Conservation (phyloP, 139 green algal genomes). For the Chlorella sorokiniana region DNA sequence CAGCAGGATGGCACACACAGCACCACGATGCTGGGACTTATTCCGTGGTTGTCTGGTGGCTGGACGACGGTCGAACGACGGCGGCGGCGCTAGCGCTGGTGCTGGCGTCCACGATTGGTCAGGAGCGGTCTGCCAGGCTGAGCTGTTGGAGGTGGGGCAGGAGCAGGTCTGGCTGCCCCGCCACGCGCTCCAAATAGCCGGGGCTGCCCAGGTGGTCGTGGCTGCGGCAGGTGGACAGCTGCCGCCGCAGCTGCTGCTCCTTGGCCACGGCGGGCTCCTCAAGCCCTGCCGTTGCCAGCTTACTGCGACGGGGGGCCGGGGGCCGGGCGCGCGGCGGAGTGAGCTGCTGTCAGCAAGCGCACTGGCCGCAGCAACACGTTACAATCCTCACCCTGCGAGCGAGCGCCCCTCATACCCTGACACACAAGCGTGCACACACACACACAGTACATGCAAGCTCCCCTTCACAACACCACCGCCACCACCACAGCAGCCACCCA, state of each 20-base stretch:
- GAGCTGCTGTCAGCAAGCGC: neutral
- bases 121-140: too few species aligned
- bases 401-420: neutral
- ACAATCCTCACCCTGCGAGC: too few species aligned
- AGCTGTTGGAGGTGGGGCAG: conserved; percentile 25
- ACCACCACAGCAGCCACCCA: neutral
- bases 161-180: conserved; percentile 32
- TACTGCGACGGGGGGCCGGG: neutral
- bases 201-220: conserved; percentile 40
- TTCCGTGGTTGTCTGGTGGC: too few species aligned
- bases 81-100: neutral
- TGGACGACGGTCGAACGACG: too few species aligned
- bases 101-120: too few species aligned
- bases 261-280: neutral
- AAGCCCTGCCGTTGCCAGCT: conserved; percentile 12
- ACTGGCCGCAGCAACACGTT: too few species aligned
- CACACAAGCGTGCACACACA: neutral
- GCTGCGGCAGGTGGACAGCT: neutral
- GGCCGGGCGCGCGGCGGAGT: neutral
- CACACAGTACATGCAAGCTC: neutral
- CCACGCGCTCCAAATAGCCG: neutral
- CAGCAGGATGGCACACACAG: too few species aligned
- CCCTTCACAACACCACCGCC: neutral
- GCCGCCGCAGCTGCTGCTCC: conserved; percentile 1
- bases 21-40: too few species aligned